Base-by-base conservation (phyloP, 2,329 filamentous ascomycete genomes). In the Boeremia exigua region DNA sequence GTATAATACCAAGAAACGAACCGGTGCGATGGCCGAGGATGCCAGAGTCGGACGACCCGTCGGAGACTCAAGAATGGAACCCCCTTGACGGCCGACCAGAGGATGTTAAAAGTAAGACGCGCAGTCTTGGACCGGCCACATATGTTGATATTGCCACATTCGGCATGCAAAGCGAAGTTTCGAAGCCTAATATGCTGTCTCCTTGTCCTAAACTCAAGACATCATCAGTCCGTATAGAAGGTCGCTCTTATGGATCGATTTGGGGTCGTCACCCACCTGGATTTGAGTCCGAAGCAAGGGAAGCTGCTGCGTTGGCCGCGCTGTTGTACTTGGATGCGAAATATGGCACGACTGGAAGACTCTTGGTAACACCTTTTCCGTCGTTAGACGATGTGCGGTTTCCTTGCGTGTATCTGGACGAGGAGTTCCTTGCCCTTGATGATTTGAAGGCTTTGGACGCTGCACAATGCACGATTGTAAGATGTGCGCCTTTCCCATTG, bases 341-440 rank as follows among this genome's bases (percentile, higher is more conserved):
- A 8, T 63, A 66, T 8, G 54, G 58, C 2, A 47, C 62, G 1
- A 33, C 45, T 4, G 17, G 59, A 7, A 58, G 67, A 15, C 47
- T 76, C 1, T 44, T 78, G 1, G 36, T 59, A 1, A 48, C 48
- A 3, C 67, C 71, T 0, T 77, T 74, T 33, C 60, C 61, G 11
- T 62, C 65, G 2, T 2, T 34, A 6, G 44, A 57, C 1, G 61
- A 67, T 27, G 37, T 43, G 4, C 65, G 75, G n/a, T 77, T 71
- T 47, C 72, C 75, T 6, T 43, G 67, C 11, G 12, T 76, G 0
- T 73, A 69, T 43, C 69, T 77, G 8, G 72, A 75, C 37, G 63
- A 62, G 2, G 65, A 72, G 1, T 75, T 74, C 25, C 49, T 75
- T 3, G 58, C 67, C 1, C 30, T 44, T 2, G 51, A 57, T 2